Conservation (phyloP, 257 asterid species). For the Linderniella brevidens region DNA sequence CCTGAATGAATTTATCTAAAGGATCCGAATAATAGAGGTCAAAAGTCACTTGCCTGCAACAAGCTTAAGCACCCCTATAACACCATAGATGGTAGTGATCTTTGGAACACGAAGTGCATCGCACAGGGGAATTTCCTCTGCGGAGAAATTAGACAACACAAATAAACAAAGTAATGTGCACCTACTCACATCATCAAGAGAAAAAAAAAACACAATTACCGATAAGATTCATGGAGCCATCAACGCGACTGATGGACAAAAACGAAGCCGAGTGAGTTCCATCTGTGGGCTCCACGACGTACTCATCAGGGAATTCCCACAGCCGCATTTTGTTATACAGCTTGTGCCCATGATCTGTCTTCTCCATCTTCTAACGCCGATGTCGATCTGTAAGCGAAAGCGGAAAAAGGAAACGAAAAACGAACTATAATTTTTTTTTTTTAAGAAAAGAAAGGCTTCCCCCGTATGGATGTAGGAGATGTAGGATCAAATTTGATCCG, state of each 20-base stretch:
- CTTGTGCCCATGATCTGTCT: slow-evolving; percentile 62
- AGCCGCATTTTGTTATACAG: slow-evolving; percentile 65
- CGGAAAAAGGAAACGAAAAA: too few species aligned
- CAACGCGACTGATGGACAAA: slow-evolving; percentile 53
- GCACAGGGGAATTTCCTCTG: slow-evolving; percentile 60
- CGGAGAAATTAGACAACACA: background rate
- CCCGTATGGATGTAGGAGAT: too few species aligned
- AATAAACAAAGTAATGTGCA: background rate
- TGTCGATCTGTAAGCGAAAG: too few species aligned
- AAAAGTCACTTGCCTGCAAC: slow-evolving; percentile 42
- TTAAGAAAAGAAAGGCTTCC: too few species aligned
- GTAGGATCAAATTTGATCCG: too few species aligned
- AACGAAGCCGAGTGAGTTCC: slow-evolving; percentile 40
- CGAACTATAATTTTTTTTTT: too few species aligned
- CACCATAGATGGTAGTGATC: slow-evolving; percentile 66
- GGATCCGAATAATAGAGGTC: too few species aligned
- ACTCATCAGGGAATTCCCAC: slow-evolving; percentile 91
- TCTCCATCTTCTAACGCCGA: slow-evolving; percentile 33
- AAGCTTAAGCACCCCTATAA: slow-evolving; percentile 76
- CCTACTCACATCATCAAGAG: background rate
- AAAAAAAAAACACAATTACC: slow-evolving; percentile 19
- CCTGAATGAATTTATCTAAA: too few species aligned
- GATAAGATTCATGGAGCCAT: slow-evolving; percentile 58
- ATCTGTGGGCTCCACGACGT: slow-evolving; percentile 81
- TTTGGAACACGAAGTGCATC: slow-evolving; percentile 70